Percentiles rank a stretch among this genome's conserved stretches.
These are phyloP conservation scores for Magnolia sinica DNA, from an alignment of 164 flowering plant genomes.

Conservation along the genomic window DNA sequence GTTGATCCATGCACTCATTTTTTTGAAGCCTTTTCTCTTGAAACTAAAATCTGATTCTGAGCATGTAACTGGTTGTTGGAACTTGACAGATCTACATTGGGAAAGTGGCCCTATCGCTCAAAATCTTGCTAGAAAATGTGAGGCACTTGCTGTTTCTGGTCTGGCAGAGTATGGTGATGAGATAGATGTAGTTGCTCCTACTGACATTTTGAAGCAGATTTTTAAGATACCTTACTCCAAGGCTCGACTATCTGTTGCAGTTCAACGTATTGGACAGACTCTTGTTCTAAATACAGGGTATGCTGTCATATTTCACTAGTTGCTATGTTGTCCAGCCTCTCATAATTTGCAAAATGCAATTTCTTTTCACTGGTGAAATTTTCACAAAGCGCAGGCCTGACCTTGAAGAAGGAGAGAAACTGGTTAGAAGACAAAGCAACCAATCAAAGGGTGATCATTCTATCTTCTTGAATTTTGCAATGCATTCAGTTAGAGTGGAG, in stretches of 20 bases:
- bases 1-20: neutral
- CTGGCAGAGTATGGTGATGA: slow-evolving; percentile 91
- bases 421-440: slow-evolving; percentile 60
- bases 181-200: slow-evolving; percentile 87
- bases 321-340: neutral
- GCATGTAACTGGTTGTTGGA: neutral
- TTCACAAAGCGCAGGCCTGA: slow-evolving; percentile 60
- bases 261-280: slow-evolving; percentile 85
- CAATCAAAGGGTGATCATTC: slow-evolving; percentile 85
- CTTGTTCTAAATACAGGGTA: slow-evolving; percentile 89
- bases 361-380: neutral
- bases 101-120: slow-evolving; percentile 45
- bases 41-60: neutral
- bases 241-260: slow-evolving; percentile 86
- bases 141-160: slow-evolving; percentile 88
- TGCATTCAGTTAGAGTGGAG: slow-evolving; percentile 97
- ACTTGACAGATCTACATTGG: slow-evolving; percentile 50
- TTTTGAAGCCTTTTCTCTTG: neutral
- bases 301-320: slow-evolving; percentile 1
- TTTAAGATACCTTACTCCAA: slow-evolving; percentile 96
- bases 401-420: slow-evolving; percentile 88
- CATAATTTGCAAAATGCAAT: slow-evolving; percentile 2
- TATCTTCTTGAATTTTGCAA: slow-evolving; percentile 77
- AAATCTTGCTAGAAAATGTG: slow-evolving; percentile 75
- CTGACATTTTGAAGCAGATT: slow-evolving; percentile 92